Percentiles rank a stretch among this genome's conserved stretches.
These are phyloP conservation scores for Eucalyptus regnans DNA, from an alignment of 345 rosid species.

Conservation along the genomic window DNA sequence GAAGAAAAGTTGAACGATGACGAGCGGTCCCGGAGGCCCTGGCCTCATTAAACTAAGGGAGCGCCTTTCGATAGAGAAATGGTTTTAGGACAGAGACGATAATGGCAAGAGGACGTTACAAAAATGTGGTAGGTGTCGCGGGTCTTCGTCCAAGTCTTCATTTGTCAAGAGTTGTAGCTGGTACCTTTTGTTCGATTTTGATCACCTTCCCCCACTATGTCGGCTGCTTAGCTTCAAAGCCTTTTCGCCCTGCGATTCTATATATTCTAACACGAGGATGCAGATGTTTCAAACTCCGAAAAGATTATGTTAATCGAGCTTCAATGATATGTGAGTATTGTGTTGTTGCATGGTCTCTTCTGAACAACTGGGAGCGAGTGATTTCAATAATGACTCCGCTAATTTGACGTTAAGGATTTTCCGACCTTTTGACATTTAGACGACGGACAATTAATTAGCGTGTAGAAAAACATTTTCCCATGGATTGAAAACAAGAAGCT, in stretches of 20 bases:
- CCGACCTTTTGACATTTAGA: neutral
- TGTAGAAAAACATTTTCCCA: neutral
- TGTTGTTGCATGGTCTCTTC: neutral
- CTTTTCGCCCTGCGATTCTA: neutral
- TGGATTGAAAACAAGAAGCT: no score
- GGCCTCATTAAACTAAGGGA: neutral
- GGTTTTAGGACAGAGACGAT: neutral
- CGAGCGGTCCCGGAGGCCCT: neutral
- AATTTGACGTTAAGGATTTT: neutral
- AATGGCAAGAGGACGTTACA: neutral
- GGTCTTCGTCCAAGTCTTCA: neutral
- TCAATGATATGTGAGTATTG: neutral
- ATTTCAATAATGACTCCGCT: neutral
- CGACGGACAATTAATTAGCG: rapidly evolving
- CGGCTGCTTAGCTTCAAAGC: neutral
- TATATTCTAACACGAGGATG: neutral
- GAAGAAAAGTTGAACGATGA: neutral
- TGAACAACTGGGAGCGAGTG: neutral
- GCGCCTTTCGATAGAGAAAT: neutral
- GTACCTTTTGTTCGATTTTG: neutral
- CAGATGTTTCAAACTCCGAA: neutral
- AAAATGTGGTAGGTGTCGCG: neutral
- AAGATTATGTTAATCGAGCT: neutral
- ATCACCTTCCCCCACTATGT: neutral
- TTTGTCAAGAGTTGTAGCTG: neutral